Conservation (phyloP, 352 stramenopile species). For the Pythium chondricola region DNA sequence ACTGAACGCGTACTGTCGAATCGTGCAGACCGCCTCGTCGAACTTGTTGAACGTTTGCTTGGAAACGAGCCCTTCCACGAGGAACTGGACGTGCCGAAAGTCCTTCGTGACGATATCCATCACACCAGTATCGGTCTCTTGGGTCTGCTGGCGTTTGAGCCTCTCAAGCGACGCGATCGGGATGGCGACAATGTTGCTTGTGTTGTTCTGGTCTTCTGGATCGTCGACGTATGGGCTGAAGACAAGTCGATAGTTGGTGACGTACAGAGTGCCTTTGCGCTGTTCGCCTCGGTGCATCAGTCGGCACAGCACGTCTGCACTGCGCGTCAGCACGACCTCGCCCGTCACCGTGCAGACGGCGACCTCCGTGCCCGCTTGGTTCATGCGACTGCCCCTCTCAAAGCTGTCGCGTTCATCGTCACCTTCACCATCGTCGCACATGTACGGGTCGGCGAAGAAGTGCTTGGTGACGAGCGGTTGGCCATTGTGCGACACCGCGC, state of each 20-base stretch:
- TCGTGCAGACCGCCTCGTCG: slow-evolving; percentile 52
- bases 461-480: slow-evolving; percentile 1
- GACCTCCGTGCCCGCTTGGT: slow-evolving; percentile 2
- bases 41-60: slow-evolving; percentile 79
- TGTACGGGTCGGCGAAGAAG: slow-evolving; percentile 12
- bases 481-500: background rate
- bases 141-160: slow-evolving; percentile 69
- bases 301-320: slow-evolving; percentile 49
- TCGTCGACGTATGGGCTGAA: slow-evolving; percentile 42
- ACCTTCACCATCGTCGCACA: slow-evolving; percentile 9
- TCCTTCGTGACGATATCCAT: slow-evolving; percentile 77
- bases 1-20: slow-evolving; percentile 53
- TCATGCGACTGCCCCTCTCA: slow-evolving; percentile 1
- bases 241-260: slow-evolving; percentile 78
- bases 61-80: slow-evolving; percentile 65
- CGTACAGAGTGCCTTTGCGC: slow-evolving; percentile 45
- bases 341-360: slow-evolving; percentile 54
- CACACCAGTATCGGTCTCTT: slow-evolving; percentile 63
- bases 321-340: slow-evolving; percentile 57
- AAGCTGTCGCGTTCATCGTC: slow-evolving; percentile 11
- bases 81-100: slow-evolving; percentile 71
- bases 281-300: slow-evolving; percentile 36
- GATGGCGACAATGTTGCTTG: slow-evolving; percentile 41
- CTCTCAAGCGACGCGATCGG: slow-evolving; percentile 63
- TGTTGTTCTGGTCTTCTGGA: slow-evolving; percentile 16